Evolutionary conservation across 208 protist genomes (phyloP).

Genomic region (Phytomonas sp.): DNA sequence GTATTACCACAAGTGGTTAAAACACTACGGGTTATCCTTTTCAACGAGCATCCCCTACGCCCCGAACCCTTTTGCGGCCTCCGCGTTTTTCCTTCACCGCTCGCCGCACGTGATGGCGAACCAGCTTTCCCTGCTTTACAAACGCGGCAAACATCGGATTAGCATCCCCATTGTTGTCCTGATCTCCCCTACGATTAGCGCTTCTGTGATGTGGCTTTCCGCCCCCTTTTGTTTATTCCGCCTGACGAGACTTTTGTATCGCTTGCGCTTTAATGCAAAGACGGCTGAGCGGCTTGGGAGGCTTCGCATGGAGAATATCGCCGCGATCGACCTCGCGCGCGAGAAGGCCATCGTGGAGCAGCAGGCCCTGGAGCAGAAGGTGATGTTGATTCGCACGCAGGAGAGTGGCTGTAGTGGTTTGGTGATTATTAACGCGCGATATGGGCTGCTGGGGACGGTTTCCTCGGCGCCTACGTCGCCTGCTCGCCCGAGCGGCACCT

Average conservation of each 20-base stretch:
- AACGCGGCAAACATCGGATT: constrained; percentile 53
- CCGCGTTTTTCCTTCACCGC: constrained; percentile 34
- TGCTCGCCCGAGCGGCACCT: constrained; percentile 2
- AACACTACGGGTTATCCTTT: constrained; percentile 61
- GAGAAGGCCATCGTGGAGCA: constrained; percentile 64
- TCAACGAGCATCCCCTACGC: constrained; percentile 44
- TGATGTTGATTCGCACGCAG: constrained; percentile 31
- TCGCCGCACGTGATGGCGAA: constrained; percentile 42
- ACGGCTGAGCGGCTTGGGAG: constrained; percentile 30
- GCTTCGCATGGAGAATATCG: constrained; percentile 45
- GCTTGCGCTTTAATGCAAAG: constrained; percentile 36
- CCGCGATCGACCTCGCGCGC: constrained; percentile 68
- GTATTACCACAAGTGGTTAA: constrained; percentile 38
- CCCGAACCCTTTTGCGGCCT: constrained; percentile 30
- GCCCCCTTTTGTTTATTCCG: constrained; percentile 50
- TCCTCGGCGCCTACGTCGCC: constrained; percentile 8
- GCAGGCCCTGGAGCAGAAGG: constrained; percentile 38
- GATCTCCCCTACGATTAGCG: constrained; percentile 33
- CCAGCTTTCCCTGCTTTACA: constrained; percentile 63
- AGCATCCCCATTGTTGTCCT: constrained; percentile 65
- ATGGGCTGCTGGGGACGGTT: constrained; percentile 66
- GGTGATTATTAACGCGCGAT: constrained; percentile 81
- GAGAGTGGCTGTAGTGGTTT: constrained; percentile 71
- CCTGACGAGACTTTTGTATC: constrained; percentile 32
- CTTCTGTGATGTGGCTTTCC: constrained; percentile 46